phyloP scores from a whole-genome alignment of 108 stramenopile genomes.

The Nitzschia palea region DNA sequence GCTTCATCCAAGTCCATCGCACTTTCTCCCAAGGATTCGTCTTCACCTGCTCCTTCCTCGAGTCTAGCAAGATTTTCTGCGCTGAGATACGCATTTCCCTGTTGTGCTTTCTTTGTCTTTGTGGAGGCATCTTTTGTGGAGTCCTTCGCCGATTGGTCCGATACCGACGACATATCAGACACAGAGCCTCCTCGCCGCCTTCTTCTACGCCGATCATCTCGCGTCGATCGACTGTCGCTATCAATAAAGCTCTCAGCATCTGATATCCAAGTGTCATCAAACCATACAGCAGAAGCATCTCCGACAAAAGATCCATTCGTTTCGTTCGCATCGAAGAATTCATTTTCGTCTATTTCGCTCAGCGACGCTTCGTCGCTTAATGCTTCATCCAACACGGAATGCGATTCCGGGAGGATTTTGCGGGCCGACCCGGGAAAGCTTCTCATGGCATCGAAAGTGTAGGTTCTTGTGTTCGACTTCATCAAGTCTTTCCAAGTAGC shows the following conservation, averaged over 20 bases:
- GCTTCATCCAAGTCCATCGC: conserved; percentile 43
- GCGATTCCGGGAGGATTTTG: too few species aligned
- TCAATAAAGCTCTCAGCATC: conserved; percentile 49
- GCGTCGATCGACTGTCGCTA: conserved; percentile 24
- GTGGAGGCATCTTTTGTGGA: conserved; percentile 2
- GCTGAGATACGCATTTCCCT: conserved; percentile 45
- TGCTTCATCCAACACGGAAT: too few species aligned
- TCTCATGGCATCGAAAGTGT: too few species aligned
- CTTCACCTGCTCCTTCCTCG: conserved; percentile 43
- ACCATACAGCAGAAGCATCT: conserved; percentile 40
- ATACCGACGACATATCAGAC: conserved; percentile 58
- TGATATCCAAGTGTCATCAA: conserved; percentile 48
- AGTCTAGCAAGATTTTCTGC: conserved; percentile 66
- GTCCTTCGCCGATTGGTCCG: conserved; percentile 33
- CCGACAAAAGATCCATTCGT: conserved; percentile 30
- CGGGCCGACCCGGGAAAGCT: too few species aligned
- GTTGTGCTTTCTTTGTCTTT: background rate
- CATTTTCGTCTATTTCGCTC: conserved; percentile 42
- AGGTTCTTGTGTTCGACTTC: background rate
- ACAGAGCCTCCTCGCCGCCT: conserved; percentile 34
- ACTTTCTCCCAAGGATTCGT: conserved; percentile 33
- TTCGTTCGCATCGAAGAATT: conserved; percentile 68
- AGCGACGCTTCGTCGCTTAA: conserved; percentile 8
- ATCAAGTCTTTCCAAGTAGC: conserved; percentile 27
- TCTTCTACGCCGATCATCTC: conserved; percentile 5